Evolutionary conservation across 108 stramenopile genomes (phyloP).

Genomic region (Thalassiosira profunda): DNA sequence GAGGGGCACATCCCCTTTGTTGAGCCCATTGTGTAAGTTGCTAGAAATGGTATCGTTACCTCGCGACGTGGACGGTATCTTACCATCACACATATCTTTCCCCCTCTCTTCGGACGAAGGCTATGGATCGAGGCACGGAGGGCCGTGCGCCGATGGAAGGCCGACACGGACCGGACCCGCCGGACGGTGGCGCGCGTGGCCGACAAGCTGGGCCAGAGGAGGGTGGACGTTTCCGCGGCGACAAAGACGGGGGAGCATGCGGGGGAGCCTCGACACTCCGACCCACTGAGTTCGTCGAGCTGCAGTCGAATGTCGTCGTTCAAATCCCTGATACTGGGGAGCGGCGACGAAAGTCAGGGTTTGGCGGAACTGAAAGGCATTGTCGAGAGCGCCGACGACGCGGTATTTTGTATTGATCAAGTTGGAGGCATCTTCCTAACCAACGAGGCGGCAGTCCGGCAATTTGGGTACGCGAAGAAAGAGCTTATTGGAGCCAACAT

Average conservation of each 20-base stretch:
- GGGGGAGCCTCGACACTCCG: too few relatives aligned
- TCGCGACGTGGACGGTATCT: too few relatives aligned
- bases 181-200: not conserved
- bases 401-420: slow-evolving; percentile 31
- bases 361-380: slow-evolving; percentile 7
- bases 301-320: too few relatives aligned
- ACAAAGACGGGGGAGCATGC: not conserved
- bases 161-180: slow-evolving; percentile 2
- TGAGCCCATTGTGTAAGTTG: slow-evolving; percentile 8
- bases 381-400: slow-evolving; percentile 24
- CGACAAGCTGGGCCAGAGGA: not conserved
- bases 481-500: slow-evolving; percentile 36
- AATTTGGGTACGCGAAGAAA: slow-evolving; percentile 22
- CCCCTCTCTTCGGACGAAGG: too few relatives aligned
- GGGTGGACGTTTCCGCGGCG: not conserved
- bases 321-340: too few relatives aligned
- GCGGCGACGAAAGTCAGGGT: too few relatives aligned
- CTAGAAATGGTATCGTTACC: too few relatives aligned
- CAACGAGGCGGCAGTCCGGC: slow-evolving; percentile 23
- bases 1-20: slow-evolving; percentile 15
- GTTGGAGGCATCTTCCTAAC: slow-evolving; percentile 14
- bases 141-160: slow-evolving; percentile 11
- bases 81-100: too few relatives aligned
- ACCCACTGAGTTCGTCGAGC: not conserved
- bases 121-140: slow-evolving; percentile 11